Base-by-base conservation (phyloP, 306 rosid species). In the Rosa persica region DNA sequence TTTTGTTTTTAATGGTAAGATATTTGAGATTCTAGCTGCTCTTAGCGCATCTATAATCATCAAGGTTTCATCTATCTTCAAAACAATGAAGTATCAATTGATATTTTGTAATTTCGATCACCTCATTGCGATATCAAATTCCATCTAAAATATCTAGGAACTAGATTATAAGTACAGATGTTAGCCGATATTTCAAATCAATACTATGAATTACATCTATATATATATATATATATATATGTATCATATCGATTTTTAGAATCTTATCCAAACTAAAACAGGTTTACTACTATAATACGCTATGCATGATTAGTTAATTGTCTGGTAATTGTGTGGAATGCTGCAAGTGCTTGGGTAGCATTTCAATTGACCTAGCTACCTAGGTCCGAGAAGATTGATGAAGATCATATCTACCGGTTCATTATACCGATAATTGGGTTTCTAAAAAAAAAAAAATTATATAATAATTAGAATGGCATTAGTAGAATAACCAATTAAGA, bases 401-500 rank as follows among this genome's bases (percentile, higher is more conserved):
- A 51, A 51, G n/a, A 51, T n/a, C 8, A 16, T 19, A 54, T 54
- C 25, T 54, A n/a, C 36, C 23, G 2, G 6, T 23, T 23, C 23
- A 58, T 23, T 58, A 58, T 22, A 10, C 65, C n/a, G n/a, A 34
- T n/a, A 8, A 16, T 6, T 65, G n/a, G n/a, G 22, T 73, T 73
- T 73, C n/a, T n/a, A n/a, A n/a, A n/a, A n/a, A n/a, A n/a, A n/a
- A n/a, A n/a, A n/a, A 1, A 1, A 30, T 30, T 30, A 30, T 30
- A 23, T n/a, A 74, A 55, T 39, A 73, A n/a, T 55, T 36, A 44
- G 25, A 55, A 40, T 23, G 13, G 48, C 48, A 23, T 27, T 0
- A 48, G 30, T 71, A 44, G 61, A 71, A 78, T 58, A 78, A 79
- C 61, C 79, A 27, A 25, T 65, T 16, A n/a, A 64, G 46, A 38